These are phyloP conservation scores for Coccomyxa subellipsoidea DNA, from an alignment of 163 green algal genomes.

Conservation along the genomic window DNA sequence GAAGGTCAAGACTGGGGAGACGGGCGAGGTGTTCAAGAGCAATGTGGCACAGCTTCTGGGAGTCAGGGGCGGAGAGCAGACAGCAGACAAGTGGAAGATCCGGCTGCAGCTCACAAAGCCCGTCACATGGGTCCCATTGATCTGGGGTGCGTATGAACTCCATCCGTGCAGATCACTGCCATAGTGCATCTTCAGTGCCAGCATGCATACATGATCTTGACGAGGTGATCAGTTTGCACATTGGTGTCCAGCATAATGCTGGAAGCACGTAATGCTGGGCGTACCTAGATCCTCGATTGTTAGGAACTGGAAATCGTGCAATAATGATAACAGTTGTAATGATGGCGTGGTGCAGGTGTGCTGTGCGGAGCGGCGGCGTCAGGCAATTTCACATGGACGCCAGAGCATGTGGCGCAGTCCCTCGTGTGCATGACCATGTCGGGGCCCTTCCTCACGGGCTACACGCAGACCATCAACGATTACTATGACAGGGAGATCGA, in stretches of 20 bases:
- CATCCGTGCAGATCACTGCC: too few species aligned
- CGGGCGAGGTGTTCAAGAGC: constrained; percentile 9
- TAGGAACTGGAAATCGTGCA: too few species aligned
- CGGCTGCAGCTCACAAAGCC: constrained; percentile 97
- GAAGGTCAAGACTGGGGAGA: not conserved
- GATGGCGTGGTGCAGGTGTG: too few species aligned
- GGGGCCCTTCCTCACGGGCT: constrained; percentile 93
- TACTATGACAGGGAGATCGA: constrained; percentile 98
- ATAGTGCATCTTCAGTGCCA: not conserved
- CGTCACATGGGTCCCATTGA: constrained; percentile 97
- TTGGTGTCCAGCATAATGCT: too few species aligned
- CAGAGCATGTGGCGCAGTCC: constrained; percentile 70
- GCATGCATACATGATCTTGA: not conserved
- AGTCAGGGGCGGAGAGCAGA: constrained; percentile 16
- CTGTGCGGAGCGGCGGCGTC: constrained; percentile 93
- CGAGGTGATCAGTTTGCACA: too few species aligned
- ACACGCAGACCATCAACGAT: constrained; percentile 97
- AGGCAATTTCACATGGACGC: constrained; percentile 87
- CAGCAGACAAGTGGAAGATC: constrained; percentile 71
- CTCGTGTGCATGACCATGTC: constrained; percentile 91
- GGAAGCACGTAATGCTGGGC: too few species aligned
- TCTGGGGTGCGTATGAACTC: constrained; percentile 82
- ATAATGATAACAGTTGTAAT: too few species aligned
- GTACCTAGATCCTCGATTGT: too few species aligned
- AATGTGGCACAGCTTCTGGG: constrained; percentile 30